Base-by-base conservation (phyloP, 352 stramenopile genomes). In the Pythium coloratum region DNA sequence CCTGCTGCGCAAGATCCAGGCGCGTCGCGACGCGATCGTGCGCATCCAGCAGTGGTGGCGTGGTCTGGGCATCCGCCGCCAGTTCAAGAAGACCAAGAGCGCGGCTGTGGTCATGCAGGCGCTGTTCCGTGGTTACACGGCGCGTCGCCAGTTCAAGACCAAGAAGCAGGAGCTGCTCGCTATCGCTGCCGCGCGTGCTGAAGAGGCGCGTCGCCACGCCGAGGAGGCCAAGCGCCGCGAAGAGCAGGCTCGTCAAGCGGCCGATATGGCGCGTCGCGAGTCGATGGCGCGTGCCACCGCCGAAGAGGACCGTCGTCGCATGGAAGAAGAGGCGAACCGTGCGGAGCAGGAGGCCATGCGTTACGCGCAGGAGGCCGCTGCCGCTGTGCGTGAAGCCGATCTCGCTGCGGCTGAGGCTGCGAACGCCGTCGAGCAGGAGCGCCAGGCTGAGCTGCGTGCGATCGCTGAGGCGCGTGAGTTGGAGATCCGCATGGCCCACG, bases 31-130 rank as follows among this genome's bases (percentile, higher is more conserved):
- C 51, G 77, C 78, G 32, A 79, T 89, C 20, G 72, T 83, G 32
- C 78, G 78, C 56, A 90, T 96, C 62, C 88, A 96, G 76, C 84
- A 85, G 61, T 96, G 88, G 88, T 96, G 88, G 88, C 88, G 88
- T 62, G 83, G 82, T 13, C 62, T 88, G 20, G 80, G 78, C 32
- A 73, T 92, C 50, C 86, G 86, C 58, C 86, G 87, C 63, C 72
- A 88, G 42, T 94, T 93, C 55, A 90, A 92, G 74, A 93, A 93
- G 78, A 83, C 88, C 69, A 86, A 88, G 61, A 81, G 71, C 18
- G 81, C 88, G 46, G 86, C 75, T 2, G 67, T 95, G 16, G 69
- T 93, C 24, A 76, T 95, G 44, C 88, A 95, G 62, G 83, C 84
- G 32, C 55, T 94, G 32, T 95, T 94, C 80, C 88, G 86, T 64